Percentiles rank a stretch among this genome's conserved stretches.
Evolutionary conservation across 2,329 filamentous ascomycete genomes (phyloP).

Genomic region (Fusarium musae): DNA sequence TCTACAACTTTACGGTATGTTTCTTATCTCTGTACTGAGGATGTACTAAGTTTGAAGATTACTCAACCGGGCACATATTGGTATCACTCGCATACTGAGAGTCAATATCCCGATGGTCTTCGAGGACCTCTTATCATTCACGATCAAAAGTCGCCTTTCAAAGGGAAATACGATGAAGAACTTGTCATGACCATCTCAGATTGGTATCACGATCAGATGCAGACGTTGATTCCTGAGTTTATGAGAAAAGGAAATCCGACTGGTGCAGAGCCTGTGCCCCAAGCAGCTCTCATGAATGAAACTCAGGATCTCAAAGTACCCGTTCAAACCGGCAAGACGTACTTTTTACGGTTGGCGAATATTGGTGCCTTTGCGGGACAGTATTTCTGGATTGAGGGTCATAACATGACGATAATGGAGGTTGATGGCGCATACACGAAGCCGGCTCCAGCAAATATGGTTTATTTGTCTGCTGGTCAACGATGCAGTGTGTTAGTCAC

Average conservation of each 20-base stretch:
- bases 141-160: slow-evolving; percentile 68
- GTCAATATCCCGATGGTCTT: slow-evolving; percentile 77
- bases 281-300: slow-evolving; percentile 78
- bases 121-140: slow-evolving; percentile 73
- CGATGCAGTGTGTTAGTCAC: slow-evolving; percentile 71
- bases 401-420: slow-evolving; percentile 76
- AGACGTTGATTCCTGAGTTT: slow-evolving; percentile 58
- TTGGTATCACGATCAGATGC: slow-evolving; percentile 73
- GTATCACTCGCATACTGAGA: slow-evolving; percentile 78
- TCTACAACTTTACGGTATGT: slow-evolving; percentile 74
- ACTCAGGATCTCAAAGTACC: slow-evolving; percentile 67
- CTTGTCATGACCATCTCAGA: slow-evolving; percentile 74
- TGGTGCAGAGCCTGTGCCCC: slow-evolving; percentile 72
- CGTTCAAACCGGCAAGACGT: slow-evolving; percentile 72
- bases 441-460: slow-evolving; percentile 65
- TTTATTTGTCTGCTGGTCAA: slow-evolving; percentile 76
- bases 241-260: slow-evolving; percentile 65
- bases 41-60: slow-evolving; percentile 51
- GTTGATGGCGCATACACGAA: slow-evolving; percentile 78
- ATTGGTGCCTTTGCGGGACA: slow-evolving; percentile 77
- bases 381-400: slow-evolving; percentile 74
- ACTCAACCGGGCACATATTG: slow-evolving; percentile 80
- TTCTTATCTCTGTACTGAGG: neutral
- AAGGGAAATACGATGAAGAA: slow-evolving; percentile 69
- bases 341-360: slow-evolving; percentile 61